Conservation (phyloP, 441 rosid genomes). For the Kokia cookei region DNA sequence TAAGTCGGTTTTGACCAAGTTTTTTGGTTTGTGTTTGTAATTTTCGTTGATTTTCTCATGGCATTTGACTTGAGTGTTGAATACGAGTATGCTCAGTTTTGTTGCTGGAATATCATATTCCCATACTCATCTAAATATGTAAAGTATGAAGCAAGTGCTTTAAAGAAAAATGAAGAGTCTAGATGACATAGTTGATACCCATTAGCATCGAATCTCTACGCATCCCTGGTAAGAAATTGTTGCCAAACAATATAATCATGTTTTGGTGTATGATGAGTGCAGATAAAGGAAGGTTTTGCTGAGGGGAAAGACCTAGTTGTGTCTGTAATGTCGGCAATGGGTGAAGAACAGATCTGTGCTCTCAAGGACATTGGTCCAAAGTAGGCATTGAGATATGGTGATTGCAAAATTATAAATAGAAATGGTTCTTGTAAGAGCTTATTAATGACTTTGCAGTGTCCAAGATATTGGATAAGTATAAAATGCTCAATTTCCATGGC, state of each 20-base stretch:
- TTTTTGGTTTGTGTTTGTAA: neutral
- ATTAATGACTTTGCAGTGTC: neutral
- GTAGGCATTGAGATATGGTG: neutral
- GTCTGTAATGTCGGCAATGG: conserved; percentile 89
- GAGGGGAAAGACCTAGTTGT: conserved; percentile 86
- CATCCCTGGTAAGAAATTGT: neutral
- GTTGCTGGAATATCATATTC: neutral
- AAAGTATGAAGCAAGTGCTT: too few species aligned
- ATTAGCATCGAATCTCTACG: neutral
- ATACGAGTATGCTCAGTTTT: neutral
- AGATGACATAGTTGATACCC: neutral
- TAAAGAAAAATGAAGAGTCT: neutral
- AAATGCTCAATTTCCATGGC: neutral
- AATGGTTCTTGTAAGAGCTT: neutral
- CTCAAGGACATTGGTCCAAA: conserved; percentile 89
- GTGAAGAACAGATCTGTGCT: conserved; percentile 94
- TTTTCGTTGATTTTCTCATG: neutral
- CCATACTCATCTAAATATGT: neutral
- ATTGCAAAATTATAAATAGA: neutral
- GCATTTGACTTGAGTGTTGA: neutral
- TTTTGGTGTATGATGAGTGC: neutral
- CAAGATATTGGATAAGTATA: neutral
- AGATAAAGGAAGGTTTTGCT: conserved; percentile 78
- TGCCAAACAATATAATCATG: neutral
- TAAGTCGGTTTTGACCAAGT: neutral